phyloP scores from a whole-genome alignment of 1,284 basidiomycete genomes.

The Boletellus deceptivus region DNA sequence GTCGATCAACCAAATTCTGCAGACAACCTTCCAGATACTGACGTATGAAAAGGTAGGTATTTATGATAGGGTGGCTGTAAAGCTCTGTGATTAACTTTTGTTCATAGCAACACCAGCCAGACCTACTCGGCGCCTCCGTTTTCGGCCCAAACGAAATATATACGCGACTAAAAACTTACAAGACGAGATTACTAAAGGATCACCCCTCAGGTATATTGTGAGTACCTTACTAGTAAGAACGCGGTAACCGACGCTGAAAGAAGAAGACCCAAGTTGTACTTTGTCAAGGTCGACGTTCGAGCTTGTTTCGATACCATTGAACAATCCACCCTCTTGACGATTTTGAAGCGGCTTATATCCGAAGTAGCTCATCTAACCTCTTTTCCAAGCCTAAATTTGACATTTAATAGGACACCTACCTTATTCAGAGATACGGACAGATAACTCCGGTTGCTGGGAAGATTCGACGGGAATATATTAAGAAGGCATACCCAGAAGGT shows the following conservation, averaged over 20 bases:
- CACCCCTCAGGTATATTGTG: constrained; percentile 52
- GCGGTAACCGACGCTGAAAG: constrained; percentile 6
- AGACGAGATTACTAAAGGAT: constrained; percentile 47
- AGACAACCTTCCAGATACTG: constrained; percentile 80
- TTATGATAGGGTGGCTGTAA: background rate
- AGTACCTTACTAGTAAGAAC: constrained; percentile 18
- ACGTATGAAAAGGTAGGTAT: constrained; percentile 76
- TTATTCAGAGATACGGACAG: constrained; percentile 65
- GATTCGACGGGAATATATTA: constrained; percentile 54
- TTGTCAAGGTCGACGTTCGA: constrained; percentile 95
- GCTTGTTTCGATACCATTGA: constrained; percentile 97
- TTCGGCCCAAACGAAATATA: constrained; percentile 86
- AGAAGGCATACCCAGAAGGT: constrained; percentile 70
- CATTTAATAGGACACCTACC: constrained; percentile 53
- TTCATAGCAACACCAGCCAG: constrained; percentile 58
- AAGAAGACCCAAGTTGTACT: constrained; percentile 80
- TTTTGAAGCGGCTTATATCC: constrained; percentile 71
- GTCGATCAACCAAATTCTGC: constrained; percentile 87
- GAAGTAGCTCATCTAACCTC: constrained; percentile 48
- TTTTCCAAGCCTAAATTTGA: background rate
- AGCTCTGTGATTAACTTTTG: background rate
- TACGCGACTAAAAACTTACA: constrained; percentile 68
- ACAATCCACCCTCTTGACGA: constrained; percentile 80
- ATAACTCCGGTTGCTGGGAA: constrained; percentile 51
- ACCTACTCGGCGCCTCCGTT: constrained; percentile 75